phyloP scores from a whole-genome alignment of 78 protist species.

The Protostelium mycophagum region DNA sequence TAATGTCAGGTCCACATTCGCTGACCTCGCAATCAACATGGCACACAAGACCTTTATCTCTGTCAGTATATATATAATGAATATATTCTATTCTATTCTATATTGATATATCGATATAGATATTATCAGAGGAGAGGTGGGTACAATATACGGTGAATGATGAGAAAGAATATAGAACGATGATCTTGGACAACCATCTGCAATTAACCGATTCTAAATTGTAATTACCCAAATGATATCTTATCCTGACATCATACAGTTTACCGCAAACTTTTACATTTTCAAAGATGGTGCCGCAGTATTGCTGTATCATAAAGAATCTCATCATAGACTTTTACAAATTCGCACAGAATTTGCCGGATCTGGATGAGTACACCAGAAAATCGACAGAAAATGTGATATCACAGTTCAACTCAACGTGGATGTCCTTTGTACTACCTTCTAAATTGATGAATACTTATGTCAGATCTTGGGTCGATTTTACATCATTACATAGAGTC shows the following conservation, averaged over 20 bases:
- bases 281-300: constrained; percentile 63
- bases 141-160: not conserved
- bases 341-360: constrained; percentile 12
- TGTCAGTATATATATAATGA: not conserved
- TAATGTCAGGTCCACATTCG: not conserved
- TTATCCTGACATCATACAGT: not conserved
- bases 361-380: not conserved
- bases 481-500: not conserved
- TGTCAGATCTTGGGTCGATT: not conserved
- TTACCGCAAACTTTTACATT: constrained; percentile 49
- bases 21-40: not conserved
- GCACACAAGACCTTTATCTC: not conserved
- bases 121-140: not conserved
- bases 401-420: not conserved
- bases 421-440: not conserved
- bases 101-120: not conserved
- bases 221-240: not conserved
- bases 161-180: not conserved
- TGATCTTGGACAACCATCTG: not conserved
- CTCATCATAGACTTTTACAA: constrained; percentile 57
- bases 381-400: not conserved
- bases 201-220: not conserved
- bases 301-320: constrained; percentile 30
- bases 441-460: not conserved
- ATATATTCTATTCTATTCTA: not conserved